These are phyloP conservation scores for Aurantiochytrium sp. DNA, from an alignment of 108 stramenopile species.

Conservation along the genomic window DNA sequence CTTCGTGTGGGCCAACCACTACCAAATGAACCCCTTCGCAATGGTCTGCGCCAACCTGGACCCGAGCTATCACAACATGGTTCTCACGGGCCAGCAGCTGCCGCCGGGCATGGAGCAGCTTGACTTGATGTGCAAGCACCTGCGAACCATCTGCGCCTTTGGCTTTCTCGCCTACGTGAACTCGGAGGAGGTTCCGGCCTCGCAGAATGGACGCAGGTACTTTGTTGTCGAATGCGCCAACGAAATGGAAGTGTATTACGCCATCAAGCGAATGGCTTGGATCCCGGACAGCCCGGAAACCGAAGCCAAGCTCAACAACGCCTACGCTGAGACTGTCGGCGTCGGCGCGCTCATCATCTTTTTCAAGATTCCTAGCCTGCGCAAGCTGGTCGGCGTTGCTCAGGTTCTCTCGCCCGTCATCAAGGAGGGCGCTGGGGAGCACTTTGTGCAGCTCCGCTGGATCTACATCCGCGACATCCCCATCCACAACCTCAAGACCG, in stretches of 20 bases:
- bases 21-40: neutral
- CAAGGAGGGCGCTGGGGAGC: neutral
- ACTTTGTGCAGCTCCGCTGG: slow-evolving; percentile 24
- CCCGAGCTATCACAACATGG: neutral
- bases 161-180: slow-evolving; percentile 20
- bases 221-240: slow-evolving; percentile 14
- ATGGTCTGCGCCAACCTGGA: neutral
- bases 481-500: slow-evolving; percentile 11
- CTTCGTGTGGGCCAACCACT: neutral
- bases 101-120: neutral
- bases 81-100: neutral
- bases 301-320: neutral
- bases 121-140: neutral
- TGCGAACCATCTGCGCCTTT: slow-evolving; percentile 14
- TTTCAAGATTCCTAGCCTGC: neutral
- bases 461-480: slow-evolving; percentile 16
- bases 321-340: neutral
- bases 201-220: neutral
- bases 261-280: slow-evolving; percentile 12
- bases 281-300: slow-evolving; percentile 11
- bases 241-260: slow-evolving; percentile 21
- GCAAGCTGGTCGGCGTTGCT: slow-evolving; percentile 10
- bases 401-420: slow-evolving; percentile 11
- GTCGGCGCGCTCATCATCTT: neutral
- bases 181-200: neutral